A percentile compares a stretch with the other conserved stretches of the same genome.
Evolutionary conservation across 2,329 filamentous ascomycete species (phyloP).

Genomic region (Talaromyces verruculosus): DNA sequence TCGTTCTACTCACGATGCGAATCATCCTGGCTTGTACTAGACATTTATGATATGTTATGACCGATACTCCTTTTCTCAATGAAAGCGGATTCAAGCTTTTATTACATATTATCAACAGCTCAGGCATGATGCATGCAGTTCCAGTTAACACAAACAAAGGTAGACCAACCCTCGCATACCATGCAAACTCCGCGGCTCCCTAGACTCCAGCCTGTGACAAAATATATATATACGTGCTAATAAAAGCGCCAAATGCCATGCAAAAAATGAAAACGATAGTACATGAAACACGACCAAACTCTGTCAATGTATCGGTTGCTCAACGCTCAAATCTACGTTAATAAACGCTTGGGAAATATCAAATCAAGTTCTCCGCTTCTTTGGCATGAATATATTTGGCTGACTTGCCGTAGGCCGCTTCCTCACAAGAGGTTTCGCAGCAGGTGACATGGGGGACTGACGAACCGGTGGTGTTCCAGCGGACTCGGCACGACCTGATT

Average conservation of each 20-base stretch:
- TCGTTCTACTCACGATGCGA: not conserved
- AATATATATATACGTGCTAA: not conserved
- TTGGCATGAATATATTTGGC: conserved; percentile 30
- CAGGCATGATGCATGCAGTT: not conserved
- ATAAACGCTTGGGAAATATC: not conserved
- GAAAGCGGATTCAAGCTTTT: not conserved
- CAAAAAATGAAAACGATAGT: not conserved
- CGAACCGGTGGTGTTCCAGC: not conserved
- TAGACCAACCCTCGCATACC: not conserved
- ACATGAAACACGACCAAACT: not conserved
- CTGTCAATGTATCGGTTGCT: not conserved
- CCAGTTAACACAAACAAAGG: not conserved
- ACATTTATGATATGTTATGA: conserved; percentile 17
- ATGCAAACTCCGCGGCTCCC: not conserved
- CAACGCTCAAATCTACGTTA: not conserved
- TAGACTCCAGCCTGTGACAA: not conserved
- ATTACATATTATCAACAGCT: not conserved
- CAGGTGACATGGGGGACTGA: not conserved
- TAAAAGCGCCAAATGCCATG: not conserved
- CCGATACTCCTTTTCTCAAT: conserved; percentile 8
- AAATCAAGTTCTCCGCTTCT: conserved; percentile 21
- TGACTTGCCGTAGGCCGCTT: conserved; percentile 12
- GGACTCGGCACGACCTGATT: not conserved
- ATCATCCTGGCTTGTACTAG: conserved; percentile 11
- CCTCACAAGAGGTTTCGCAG: not conserved